These are phyloP conservation scores for Phylloporus sp. DNA, from an alignment of 1,284 basidiomycete species.

Conservation along the genomic window DNA sequence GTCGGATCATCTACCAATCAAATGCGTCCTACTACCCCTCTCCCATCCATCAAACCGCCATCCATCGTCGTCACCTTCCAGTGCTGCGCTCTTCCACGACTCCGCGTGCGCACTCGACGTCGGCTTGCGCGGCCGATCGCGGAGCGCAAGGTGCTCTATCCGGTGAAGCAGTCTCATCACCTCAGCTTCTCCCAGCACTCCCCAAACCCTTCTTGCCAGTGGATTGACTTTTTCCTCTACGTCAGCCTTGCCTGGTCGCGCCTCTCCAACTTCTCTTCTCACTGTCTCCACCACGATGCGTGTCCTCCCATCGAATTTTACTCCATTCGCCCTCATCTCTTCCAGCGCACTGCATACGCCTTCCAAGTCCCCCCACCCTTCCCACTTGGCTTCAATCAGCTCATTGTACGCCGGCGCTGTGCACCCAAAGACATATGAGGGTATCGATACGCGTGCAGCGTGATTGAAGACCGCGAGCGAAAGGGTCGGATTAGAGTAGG, in stretches of 20 bases:
- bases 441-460: slow-evolving; percentile 73
- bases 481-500: slow-evolving; percentile 80
- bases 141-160: slow-evolving; percentile 48
- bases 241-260: slow-evolving; percentile 42
- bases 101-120: slow-evolving; percentile 30
- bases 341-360: slow-evolving; percentile 75
- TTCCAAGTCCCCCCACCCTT: slow-evolving; percentile 79
- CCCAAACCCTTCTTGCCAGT: slow-evolving; percentile 31
- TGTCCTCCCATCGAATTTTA: slow-evolving; percentile 70
- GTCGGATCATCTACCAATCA: neutral
- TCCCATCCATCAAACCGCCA: slow-evolving; percentile 42
- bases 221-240: slow-evolving; percentile 29
- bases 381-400: slow-evolving; percentile 81
- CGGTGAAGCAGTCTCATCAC: slow-evolving; percentile 48
- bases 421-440: slow-evolving; percentile 87
- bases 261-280: slow-evolving; percentile 67
- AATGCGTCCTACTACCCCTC: neutral
- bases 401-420: slow-evolving; percentile 87
- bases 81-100: slow-evolving; percentile 35
- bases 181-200: slow-evolving; percentile 32
- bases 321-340: slow-evolving; percentile 85
- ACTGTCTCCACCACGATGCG: slow-evolving; percentile 68
- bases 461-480: slow-evolving; percentile 85
- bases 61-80: slow-evolving; percentile 32
- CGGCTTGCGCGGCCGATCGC: slow-evolving; percentile 29